Evolutionary conservation across 2,329 filamentous ascomycete genomes (phyloP).

Genomic region (Monilinia fructigena): DNA sequence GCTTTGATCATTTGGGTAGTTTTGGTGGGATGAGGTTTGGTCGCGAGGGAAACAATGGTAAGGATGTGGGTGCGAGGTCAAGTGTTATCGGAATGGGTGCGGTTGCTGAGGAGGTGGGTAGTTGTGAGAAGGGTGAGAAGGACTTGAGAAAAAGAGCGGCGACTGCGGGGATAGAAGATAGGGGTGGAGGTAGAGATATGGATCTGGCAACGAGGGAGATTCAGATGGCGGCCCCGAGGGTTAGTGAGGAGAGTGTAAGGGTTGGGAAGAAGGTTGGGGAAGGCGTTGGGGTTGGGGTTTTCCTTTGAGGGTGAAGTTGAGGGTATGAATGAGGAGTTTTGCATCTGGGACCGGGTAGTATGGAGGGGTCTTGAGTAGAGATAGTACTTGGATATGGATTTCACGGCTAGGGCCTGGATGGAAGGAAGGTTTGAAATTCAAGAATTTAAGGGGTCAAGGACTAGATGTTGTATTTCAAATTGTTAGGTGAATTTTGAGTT

Average conservation of each 20-base stretch:
- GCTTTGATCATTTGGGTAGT: neutral
- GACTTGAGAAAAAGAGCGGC: neutral
- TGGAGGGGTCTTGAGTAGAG: neutral
- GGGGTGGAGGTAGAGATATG: neutral
- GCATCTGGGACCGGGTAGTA: neutral
- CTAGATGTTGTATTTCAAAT: too few species aligned
- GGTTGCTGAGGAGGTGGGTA: neutral
- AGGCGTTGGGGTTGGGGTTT: neutral
- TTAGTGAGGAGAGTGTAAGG: neutral
- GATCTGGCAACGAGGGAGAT: conserved; percentile 17
- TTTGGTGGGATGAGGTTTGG: neutral
- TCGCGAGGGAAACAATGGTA: neutral
- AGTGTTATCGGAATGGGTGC: neutral
- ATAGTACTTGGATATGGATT: neutral
- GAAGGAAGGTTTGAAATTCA: too few species aligned
- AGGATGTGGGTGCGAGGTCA: neutral
- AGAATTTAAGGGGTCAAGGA: neutral
- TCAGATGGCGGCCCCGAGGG: neutral
- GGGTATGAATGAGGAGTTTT: neutral
- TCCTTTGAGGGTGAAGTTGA: neutral
- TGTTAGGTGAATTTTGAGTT: neutral
- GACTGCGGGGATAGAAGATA: neutral
- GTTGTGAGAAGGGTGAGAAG: neutral
- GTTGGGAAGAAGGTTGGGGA: neutral
- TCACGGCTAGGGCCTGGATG: neutral